phyloP scores from a whole-genome alignment of 176 grass and related monocot species.

The Coix lacrymajobi region DNA sequence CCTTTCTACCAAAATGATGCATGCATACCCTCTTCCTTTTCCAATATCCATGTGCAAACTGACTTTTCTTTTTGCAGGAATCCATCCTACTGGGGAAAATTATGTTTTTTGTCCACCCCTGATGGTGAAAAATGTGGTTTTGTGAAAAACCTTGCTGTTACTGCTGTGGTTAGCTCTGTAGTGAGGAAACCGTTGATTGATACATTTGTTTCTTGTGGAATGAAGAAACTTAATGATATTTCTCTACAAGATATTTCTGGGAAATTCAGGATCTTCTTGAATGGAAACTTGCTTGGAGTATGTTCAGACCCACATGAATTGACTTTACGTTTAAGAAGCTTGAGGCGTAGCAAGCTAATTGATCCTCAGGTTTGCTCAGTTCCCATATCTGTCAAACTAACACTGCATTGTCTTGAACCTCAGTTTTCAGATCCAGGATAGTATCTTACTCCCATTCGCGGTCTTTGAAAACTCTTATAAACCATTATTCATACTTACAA shows the following conservation, averaged over 20 bases:
- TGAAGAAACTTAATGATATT: conserved; percentile 63
- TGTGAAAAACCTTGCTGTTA: conserved; percentile 76
- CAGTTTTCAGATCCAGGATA: neutral
- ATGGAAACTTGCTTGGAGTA: conserved; percentile 65
- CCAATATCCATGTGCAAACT: conserved; percentile 19
- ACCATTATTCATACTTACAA: neutral
- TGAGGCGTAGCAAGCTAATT: conserved; percentile 48
- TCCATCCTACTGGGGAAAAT: conserved; percentile 85
- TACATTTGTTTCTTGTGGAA: conserved; percentile 59
- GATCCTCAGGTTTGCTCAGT: conserved; percentile 44
- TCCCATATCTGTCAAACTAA: neutral
- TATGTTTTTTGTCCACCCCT: conserved; percentile 81
- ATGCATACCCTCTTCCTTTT: neutral
- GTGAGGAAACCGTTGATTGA: conserved; percentile 38
- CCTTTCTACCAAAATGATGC: neutral
- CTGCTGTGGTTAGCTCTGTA: conserved; percentile 61
- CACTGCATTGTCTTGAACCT: neutral
- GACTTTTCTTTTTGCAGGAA: conserved; percentile 49
- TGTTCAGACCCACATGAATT: conserved; percentile 42
- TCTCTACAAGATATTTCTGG: conserved; percentile 28
- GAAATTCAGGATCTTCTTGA: conserved; percentile 67
- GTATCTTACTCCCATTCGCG: neutral
- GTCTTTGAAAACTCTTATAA: neutral
- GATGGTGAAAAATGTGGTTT: conserved; percentile 84
- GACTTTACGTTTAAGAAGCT: conserved; percentile 38